phyloP scores from a whole-genome alignment of 2,329 filamentous ascomycete species.

The Fusarium coicis region DNA sequence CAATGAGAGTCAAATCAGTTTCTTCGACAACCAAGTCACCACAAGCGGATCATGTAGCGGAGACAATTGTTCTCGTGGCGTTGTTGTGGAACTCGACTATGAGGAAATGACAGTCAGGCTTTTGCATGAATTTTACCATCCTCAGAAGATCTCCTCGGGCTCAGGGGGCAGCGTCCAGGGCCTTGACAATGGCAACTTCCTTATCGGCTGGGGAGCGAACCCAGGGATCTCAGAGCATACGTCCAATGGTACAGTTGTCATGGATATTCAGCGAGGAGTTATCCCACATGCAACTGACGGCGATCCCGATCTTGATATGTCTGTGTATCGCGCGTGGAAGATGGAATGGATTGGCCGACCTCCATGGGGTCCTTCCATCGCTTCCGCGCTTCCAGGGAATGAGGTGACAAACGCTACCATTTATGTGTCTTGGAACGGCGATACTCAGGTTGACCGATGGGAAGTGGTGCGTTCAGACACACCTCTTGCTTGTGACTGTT shows the following conservation, averaged over 20 bases:
- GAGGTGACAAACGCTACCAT: slow-evolving; percentile 22
- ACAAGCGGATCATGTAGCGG: slow-evolving; percentile 23
- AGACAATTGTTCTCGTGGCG: slow-evolving; percentile 37
- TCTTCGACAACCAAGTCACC: slow-evolving; percentile 62
- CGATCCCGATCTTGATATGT: slow-evolving; percentile 21
- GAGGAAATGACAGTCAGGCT: slow-evolving; percentile 57
- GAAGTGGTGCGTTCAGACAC: slow-evolving; percentile 31
- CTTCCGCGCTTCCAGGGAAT: slow-evolving; percentile 17
- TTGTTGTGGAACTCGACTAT: slow-evolving; percentile 57
- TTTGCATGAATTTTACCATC: slow-evolving; percentile 60
- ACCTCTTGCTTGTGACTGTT: not conserved
- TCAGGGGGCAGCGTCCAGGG: slow-evolving; percentile 63
- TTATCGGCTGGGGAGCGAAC: slow-evolving; percentile 68
- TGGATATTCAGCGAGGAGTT: slow-evolving; percentile 56
- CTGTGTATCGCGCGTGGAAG: slow-evolving; percentile 43
- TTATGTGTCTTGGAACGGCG: slow-evolving; percentile 45
- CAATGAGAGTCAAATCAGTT: slow-evolving; percentile 59
- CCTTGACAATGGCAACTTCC: slow-evolving; percentile 62
- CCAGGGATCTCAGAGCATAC: slow-evolving; percentile 59
- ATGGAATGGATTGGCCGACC: slow-evolving; percentile 42
- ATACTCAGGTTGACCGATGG: slow-evolving; percentile 40
- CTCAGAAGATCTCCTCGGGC: slow-evolving; percentile 60
- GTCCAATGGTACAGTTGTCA: slow-evolving; percentile 41
- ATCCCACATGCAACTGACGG: slow-evolving; percentile 50
- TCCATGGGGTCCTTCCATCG: slow-evolving; percentile 41